Evolutionary conservation across 139 green algal genomes (phyloP), one percentile per base, ranked within the genome.

Genomic region (Chlorella sp.): DNA sequence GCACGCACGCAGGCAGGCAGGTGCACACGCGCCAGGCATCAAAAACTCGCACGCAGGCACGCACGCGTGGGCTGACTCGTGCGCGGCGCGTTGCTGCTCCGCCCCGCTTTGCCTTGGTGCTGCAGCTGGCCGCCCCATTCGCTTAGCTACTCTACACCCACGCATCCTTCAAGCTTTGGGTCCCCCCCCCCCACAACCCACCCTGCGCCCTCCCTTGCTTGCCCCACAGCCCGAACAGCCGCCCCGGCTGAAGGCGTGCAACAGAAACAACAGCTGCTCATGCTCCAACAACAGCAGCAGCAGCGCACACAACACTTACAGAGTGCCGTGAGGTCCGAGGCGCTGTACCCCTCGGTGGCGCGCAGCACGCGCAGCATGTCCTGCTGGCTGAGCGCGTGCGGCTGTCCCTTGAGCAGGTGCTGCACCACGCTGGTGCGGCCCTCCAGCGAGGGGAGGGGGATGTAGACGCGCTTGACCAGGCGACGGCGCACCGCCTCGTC

Each of bases 271-370:
- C n/a, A n/a, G n/a, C n/a, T n/a, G n/a, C n/a, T n/a, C n/a, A n/a
- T n/a, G n/a, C n/a, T n/a, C n/a, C n/a, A n/a, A n/a, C n/a, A n/a
- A n/a, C n/a, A n/a, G n/a, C n/a, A n/a, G n/a, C n/a, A n/a, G n/a
- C n/a, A n/a, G n/a, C n/a, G n/a, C n/a, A n/a, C n/a, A n/a, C n/a
- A n/a, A n/a, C 4, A 71, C 66, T 71, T 24, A 69, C 87, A 91
- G 22, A 94, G 86, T 6, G 89, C 88, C 0, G 85, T 88, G 32
- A 96, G 71, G 74, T 96, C 91, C 26, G 78, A 89, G n/a, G 82
- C 89, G 33, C 70, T 86, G 83, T 94, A 96, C 23, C 86, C 81
- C 22, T 84, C 74, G 29, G 83, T 88, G 30, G 62, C 68, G 0
- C 23, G 17, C 30, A 87, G 81, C 6, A 73, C 35, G 3, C 2